Conservation (phyloP, 345 rosid genomes). For the Melastoma malabathricum region DNA sequence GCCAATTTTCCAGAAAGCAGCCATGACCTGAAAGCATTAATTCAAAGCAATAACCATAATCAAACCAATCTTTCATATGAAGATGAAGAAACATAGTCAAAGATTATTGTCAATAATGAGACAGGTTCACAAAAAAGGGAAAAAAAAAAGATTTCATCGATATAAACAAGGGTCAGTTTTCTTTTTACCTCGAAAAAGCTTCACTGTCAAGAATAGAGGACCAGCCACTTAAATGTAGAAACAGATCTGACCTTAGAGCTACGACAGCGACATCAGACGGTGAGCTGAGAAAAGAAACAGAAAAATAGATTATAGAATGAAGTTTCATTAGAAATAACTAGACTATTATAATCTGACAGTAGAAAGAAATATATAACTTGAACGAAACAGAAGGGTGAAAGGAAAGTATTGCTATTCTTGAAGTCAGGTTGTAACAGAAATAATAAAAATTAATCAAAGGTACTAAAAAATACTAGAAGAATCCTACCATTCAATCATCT, state of each 20-base stretch:
- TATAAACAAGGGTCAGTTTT: not conserved
- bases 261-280: conserved; percentile 57
- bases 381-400: no score
- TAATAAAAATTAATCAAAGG: conserved; percentile 1
- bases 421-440: no score
- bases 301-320: not conserved
- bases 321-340: no score
- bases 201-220: conserved; percentile 26
- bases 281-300: conserved; percentile 25
- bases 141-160: not conserved
- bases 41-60: no score
- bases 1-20: conserved; percentile 78
- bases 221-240: conserved; percentile 39
- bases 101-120: no score
- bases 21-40: conserved; percentile 48
- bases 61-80: no score
- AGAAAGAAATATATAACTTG: no score
- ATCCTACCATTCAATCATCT: conserved; percentile 62
- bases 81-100: no score
- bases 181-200: conserved; percentile 46
- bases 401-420: no score
- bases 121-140: no score
- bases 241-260: conserved; percentile 44
- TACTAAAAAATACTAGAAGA: not conserved
- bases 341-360: no score